Evolutionary conservation across 192 early-diverging fungal genomes (phyloP), one percentile per base, ranked within the genome.

Genomic region (Podila verticillata): DNA sequence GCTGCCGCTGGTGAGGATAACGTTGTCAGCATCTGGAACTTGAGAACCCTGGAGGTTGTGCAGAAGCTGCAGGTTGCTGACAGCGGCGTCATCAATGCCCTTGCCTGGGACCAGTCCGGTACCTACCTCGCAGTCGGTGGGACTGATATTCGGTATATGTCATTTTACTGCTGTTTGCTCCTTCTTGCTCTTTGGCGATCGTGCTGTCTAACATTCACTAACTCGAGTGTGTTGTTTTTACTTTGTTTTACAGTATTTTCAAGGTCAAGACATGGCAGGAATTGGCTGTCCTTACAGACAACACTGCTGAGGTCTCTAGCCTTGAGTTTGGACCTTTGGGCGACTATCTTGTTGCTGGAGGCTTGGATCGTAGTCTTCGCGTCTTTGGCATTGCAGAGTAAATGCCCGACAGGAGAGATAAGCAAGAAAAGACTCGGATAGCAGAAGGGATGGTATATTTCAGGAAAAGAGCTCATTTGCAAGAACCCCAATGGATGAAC

Each of bases 1-100:
- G 96, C 93, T 15, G 92, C 96, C 22, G 86, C 87, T 29, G 87
- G 90, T 0, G 88, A 90, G 63, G 89, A 89, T 47, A 83, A 88
- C n/a, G 67, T 91, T 24, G 95, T 96, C 7, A 91, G 91, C 61
- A 78, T 97, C 59, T 99, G 97, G 97, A 97, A 99, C 87, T 87
- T 99, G 63, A 89, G 97, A 70, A 99, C 97, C 51, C 86, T 96
- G 47, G 86, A 86, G 56, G 85, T 89, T 64, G 83, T 91, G 61
- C 87, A 95, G 57, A 91, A 87, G 35, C 79, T 95, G 34, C 85
- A 88, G 59, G 66, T 95, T 61, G 85, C 81, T n/a, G 87, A 86
- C 9, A 80, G 75, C 0, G 84, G 85, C 7, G 82, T 89, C 22
- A 84, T 95, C 28, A 82, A 84, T 29, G 75, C 84, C n/a, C 87